Evolutionary conservation across 78 protist genomes (phyloP), one percentile per base, ranked within the genome.

Genomic region (Creolimax fragrantissima): DNA sequence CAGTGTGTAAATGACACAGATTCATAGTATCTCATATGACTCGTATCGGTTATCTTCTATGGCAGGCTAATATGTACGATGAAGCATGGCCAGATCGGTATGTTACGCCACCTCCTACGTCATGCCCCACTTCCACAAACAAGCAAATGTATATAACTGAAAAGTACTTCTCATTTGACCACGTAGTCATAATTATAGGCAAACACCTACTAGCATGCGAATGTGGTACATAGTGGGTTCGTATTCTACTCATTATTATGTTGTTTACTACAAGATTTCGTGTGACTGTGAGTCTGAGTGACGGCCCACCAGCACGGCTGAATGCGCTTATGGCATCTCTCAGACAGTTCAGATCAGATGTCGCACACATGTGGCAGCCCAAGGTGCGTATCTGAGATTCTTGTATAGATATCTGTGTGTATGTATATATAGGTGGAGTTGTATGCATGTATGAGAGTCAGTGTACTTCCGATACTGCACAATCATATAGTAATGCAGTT

Each of bases 271-370:
- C 11, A 24, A 24, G 44, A 6, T 86, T 86, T 2, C 42, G 37
- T 5, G 90, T 86, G 0, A 86, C 90, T 41, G 58, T 86, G 44
- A 37, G 45, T 36, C 90, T 86, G 90, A 42, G 58, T 36, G 90
- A 86, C 45, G 90, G 90, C 24, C 45, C 90, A n/a, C 90, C 90
- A 43, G 90, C 90, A 5, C 90, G 90, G 7, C 58, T 86, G 42
- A 6, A 5, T 36, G 90, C 90, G 17, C 32, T 86, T 0, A 86
- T 86, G 42, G 45, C 42, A 36, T 11, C 58, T 42, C 42, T 86
- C 74, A 37, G 44, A 35, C 42, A 86, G 24, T 42, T 86, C 58
- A 7, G 17, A 11, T 35, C 90, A 35, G 90, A 86, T 41, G 32
- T 37, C 11, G 32, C 37, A 32, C 90, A 86, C 45, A 32, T 86